phyloP scores from a whole-genome alignment of 345 rosid genomes.

The Firmiana major region DNA sequence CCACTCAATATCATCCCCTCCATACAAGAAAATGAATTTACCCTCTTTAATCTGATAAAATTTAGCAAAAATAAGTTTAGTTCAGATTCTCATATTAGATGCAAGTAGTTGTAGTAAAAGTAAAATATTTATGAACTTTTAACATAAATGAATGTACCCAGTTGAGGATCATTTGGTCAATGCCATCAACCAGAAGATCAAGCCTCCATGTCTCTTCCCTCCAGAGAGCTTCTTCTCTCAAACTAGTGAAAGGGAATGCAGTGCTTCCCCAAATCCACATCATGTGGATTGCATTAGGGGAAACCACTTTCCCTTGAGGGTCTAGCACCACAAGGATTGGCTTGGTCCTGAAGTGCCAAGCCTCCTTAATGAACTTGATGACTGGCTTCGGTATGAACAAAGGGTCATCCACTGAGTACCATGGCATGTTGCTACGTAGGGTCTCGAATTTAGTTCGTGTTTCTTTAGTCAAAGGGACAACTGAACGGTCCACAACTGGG shows the following conservation, averaged over 20 bases:
- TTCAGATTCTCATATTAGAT: not conserved
- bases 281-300: constrained; percentile 94
- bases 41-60: constrained; percentile 57
- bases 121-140: not conserved
- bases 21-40: constrained; percentile 79
- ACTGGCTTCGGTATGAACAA: constrained; percentile 55
- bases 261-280: constrained; percentile 98
- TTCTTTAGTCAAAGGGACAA: constrained; percentile 32
- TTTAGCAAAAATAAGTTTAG: not conserved
- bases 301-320: constrained; percentile 74
- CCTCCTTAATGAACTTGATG: constrained; percentile 60
- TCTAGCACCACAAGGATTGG: constrained; percentile 89
- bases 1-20: constrained; percentile 85
- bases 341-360: constrained; percentile 85
- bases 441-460: constrained; percentile 43
- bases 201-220: constrained; percentile 70
- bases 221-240: constrained; percentile 82
- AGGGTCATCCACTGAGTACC: constrained; percentile 78
- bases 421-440: constrained; percentile 63
- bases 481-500: constrained; percentile 53
- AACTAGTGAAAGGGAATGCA: constrained; percentile 85
- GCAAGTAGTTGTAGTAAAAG: not conserved
- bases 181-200: constrained; percentile 77
- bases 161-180: constrained; percentile 56
- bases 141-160: too few relatives aligned